A percentile compares a stretch with the other conserved stretches of the same genome.
phyloP scores from a whole-genome alignment of 306 rosid species.

The Rosa multiflora region DNA sequence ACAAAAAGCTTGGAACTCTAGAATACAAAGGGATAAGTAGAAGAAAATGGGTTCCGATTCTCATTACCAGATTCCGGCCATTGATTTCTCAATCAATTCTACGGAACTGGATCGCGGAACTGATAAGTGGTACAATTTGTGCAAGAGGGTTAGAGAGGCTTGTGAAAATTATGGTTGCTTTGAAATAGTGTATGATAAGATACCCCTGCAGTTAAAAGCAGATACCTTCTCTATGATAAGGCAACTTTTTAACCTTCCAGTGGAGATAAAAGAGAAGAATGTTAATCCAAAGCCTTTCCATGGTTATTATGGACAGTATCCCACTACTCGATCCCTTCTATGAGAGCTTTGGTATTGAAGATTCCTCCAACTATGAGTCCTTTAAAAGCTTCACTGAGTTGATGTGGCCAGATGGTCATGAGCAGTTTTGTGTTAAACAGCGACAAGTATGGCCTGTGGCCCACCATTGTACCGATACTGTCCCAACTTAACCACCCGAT shows the following conservation, averaged over 20 bases:
- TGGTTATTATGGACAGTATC: background rate
- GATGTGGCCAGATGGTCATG: conserved; percentile 9
- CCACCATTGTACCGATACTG: too few species aligned
- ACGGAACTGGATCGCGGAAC: conserved; percentile 19
- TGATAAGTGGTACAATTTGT: conserved; percentile 29
- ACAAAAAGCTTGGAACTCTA: too few species aligned
- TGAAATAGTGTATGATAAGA: background rate
- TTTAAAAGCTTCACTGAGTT: background rate
- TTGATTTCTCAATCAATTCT: background rate
- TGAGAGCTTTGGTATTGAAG: conserved; percentile 10
- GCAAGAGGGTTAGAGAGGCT: conserved; percentile 50
- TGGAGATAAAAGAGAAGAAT: conserved; percentile 1
- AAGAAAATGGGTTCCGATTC: background rate
- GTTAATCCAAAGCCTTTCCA: background rate
- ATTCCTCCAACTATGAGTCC: background rate
- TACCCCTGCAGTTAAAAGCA: background rate
- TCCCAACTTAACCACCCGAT: too few species aligned
- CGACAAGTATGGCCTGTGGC: too few species aligned
- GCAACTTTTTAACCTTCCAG: conserved; percentile 6
- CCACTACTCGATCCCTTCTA: background rate
- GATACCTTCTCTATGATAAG: background rate
- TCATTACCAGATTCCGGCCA: background rate
- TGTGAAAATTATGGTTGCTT: conserved; percentile 35
- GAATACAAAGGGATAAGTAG: background rate
- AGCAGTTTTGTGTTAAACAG: conserved; percentile 3